phyloP scores from a whole-genome alignment of 148 eudicot genomes.

The Vaccinium myrtillus region DNA sequence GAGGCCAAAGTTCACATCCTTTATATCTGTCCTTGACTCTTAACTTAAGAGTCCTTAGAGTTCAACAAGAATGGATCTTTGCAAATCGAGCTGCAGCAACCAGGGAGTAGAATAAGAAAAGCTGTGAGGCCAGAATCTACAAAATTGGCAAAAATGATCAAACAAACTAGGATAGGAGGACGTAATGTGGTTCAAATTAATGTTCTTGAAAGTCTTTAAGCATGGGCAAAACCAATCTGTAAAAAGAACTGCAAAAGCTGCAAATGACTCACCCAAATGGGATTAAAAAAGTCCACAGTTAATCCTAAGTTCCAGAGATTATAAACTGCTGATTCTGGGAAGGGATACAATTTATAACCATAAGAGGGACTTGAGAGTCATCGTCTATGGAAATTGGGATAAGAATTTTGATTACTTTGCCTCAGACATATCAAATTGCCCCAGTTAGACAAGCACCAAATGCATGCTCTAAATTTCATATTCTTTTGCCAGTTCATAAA shows the following conservation, averaged over 20 bases:
- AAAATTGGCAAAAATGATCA: not conserved
- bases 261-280: too few relatives aligned
- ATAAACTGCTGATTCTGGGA: too few relatives aligned
- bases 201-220: not conserved
- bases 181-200: not conserved
- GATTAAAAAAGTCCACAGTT: too few relatives aligned
- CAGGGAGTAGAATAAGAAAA: not conserved
- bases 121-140: not conserved
- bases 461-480: not conserved
- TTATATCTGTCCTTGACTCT: not conserved
- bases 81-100: not conserved
- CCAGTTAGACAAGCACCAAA: not conserved
- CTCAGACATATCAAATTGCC: not conserved
- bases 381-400: not conserved
- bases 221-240: not conserved
- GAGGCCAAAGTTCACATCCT: slow-evolving; percentile 5
- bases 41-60: not conserved
- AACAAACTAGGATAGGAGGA: not conserved
- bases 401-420: not conserved
- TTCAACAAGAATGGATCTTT: not conserved
- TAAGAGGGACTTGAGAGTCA: not conserved
- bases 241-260: too few relatives aligned
- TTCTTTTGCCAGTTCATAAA: not conserved
- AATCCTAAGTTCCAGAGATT: too few relatives aligned
- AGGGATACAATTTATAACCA: not conserved